Evolutionary conservation across 2,329 filamentous ascomycete species (phyloP).

Genomic region (Trichoderma oligosporum): DNA sequence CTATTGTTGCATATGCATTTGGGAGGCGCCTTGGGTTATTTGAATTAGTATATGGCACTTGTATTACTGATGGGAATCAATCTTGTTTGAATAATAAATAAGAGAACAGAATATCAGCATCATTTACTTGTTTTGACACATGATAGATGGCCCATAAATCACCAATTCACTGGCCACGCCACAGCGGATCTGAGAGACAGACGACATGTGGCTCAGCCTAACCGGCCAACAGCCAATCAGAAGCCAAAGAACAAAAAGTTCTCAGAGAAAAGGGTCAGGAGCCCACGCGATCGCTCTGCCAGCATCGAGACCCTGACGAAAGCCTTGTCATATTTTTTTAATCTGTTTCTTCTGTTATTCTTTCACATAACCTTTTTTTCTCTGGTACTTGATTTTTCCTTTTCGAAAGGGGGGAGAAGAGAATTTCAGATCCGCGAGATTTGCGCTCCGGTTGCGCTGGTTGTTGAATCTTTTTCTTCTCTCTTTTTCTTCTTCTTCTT

Average conservation of each 20-base stretch:
- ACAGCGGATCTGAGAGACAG: conserved; percentile 6
- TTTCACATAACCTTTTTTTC: not conserved
- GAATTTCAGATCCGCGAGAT: not conserved
- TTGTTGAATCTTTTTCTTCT: not conserved
- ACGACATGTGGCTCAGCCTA: conserved; percentile 11
- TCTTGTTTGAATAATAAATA: too few relatives aligned
- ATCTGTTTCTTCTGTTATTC: not conserved
- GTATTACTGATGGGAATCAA: too few relatives aligned
- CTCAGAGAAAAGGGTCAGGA: conserved; percentile 1
- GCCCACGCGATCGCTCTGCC: conserved; percentile 6
- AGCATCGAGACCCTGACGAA: conserved; percentile 6
- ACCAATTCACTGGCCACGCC: conserved; percentile 7
- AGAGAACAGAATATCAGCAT: too few relatives aligned
- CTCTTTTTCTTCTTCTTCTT: not conserved
- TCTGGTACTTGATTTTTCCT: not conserved
- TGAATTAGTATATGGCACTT: not conserved
- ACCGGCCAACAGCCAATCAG: not conserved
- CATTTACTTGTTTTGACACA: too few relatives aligned
- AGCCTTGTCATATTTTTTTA: not conserved
- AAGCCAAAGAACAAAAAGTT: conserved; percentile 11
- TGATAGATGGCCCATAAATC: too few relatives aligned
- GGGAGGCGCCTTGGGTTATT: not conserved
- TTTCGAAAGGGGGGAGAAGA: not conserved
- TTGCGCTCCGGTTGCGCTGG: conserved; percentile 1
- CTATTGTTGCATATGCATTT: conserved; percentile 4